phyloP scores from a whole-genome alignment of 1,284 basidiomycete genomes.

The Malassezia furfur region DNA sequence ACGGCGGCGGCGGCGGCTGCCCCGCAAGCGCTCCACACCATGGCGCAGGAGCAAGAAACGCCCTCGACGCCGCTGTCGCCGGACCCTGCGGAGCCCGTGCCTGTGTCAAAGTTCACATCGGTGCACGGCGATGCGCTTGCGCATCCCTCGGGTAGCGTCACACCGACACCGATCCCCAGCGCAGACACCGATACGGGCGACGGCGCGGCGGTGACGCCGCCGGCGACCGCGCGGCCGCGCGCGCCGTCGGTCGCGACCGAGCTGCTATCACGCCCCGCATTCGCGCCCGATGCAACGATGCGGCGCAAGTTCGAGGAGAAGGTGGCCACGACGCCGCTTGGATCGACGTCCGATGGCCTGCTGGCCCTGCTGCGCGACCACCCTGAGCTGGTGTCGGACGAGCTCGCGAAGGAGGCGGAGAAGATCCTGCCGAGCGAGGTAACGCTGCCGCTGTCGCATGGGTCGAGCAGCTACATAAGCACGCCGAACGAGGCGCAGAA shows the following conservation, averaged over 20 bases:
- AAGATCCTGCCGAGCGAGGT: background rate
- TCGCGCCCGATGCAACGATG: slow-evolving; percentile 3
- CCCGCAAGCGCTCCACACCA: background rate
- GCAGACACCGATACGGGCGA: no score
- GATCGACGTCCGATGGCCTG: slow-evolving; percentile 30
- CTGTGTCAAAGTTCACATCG: background rate
- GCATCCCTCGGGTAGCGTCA: no score
- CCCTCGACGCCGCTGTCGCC: background rate
- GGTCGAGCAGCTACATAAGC: background rate
- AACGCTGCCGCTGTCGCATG: background rate
- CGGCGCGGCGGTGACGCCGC: background rate
- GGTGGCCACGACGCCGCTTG: slow-evolving; percentile 3
- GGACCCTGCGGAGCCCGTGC: background rate
- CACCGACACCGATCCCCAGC: no score
- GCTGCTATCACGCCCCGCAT: slow-evolving; percentile 4
- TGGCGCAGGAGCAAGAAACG: no score
- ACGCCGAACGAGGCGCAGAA: slow-evolving; percentile 6
- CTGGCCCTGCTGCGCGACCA: slow-evolving; percentile 44
- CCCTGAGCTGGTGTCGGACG: slow-evolving; percentile 40
- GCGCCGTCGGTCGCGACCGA: background rate
- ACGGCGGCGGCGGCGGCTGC: background rate
- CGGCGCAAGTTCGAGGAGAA: slow-evolving; percentile 10
- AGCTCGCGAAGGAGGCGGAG: slow-evolving; percentile 37
- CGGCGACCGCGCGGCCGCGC: no score
- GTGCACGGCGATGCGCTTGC: no score